These are phyloP conservation scores for Diaporthe amygdali DNA, from an alignment of 2,329 filamentous ascomycete genomes.

Conservation along the genomic window DNA sequence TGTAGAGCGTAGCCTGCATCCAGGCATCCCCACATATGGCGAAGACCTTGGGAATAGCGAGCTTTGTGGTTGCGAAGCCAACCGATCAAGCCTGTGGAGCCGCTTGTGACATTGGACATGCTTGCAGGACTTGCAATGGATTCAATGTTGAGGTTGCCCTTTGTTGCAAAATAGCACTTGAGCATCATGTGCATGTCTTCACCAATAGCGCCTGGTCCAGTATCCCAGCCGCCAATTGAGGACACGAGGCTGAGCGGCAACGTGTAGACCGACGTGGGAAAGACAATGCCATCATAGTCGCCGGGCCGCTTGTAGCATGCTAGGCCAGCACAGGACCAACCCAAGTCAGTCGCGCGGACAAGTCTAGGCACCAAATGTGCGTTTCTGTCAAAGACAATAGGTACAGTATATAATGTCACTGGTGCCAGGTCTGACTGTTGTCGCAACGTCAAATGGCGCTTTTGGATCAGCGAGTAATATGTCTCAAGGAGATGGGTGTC, in stretches of 20 bases:
- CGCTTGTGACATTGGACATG: not conserved
- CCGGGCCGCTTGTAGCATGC: not conserved
- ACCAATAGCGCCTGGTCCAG: slow-evolving; percentile 2
- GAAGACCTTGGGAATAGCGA: slow-evolving; percentile 3
- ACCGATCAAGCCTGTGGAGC: not conserved
- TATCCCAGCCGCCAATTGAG: not conserved
- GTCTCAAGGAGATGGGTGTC: slow-evolving; percentile 5
- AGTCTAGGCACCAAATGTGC: not conserved
- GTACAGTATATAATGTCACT: not conserved
- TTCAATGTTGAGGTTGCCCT: not conserved
- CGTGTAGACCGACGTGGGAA: slow-evolving; percentile 6
- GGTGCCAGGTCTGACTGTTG: not conserved
- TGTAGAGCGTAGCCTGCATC: not conserved
- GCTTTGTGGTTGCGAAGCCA: slow-evolving; percentile 1
- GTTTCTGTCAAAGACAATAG: slow-evolving; percentile 1
- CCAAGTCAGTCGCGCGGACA: not conserved
- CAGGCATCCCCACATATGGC: slow-evolving; percentile 11
- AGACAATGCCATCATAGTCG: not conserved
- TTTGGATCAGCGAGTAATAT: not conserved
- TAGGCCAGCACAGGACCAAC: not conserved
- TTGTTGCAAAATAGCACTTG: slow-evolving; percentile 13
- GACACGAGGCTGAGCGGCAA: not conserved
- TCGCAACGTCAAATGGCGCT: not conserved
- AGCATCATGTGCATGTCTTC: slow-evolving; percentile 14
- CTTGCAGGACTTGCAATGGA: not conserved